phyloP scores from a whole-genome alignment of 768 basidiomycete genomes.

The Rhizopogon salebrosus region DNA sequence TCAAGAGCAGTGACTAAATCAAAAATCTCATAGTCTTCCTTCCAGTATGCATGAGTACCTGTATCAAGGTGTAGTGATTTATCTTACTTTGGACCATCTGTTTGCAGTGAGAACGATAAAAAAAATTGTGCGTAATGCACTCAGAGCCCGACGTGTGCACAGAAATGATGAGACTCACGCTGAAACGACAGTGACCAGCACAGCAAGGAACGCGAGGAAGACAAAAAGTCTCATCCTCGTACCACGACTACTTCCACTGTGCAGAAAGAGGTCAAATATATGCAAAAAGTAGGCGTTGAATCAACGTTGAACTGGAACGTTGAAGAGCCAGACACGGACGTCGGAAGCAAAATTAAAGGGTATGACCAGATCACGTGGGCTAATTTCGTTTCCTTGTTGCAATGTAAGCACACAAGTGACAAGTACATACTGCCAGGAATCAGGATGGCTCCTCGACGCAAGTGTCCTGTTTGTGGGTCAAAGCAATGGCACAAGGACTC shows the following conservation, averaged over 20 bases:
- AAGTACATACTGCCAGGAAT: too few relatives aligned
- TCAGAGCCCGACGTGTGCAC: neutral
- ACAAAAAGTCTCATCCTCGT: conserved; percentile 44
- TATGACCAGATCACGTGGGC: too few relatives aligned
- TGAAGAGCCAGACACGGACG: neutral
- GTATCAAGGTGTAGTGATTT: neutral
- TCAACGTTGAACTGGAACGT: too few relatives aligned
- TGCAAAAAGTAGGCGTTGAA: too few relatives aligned
- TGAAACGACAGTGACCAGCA: conserved; percentile 45
- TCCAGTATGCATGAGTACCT: conserved; percentile 2
- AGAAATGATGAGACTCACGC: conserved; percentile 48
- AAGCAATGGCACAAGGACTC: conserved; percentile 85
- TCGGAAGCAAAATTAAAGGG: neutral
- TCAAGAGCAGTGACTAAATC: conserved; percentile 84
- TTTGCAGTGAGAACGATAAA: neutral
- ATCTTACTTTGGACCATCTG: conserved; percentile 69
- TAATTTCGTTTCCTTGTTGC: too few relatives aligned
- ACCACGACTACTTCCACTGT: neutral
- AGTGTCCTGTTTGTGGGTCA: conserved; percentile 78
- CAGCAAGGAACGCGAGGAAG: conserved; percentile 43
- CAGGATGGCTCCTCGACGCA: conserved; percentile 58
- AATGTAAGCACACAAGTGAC: too few relatives aligned
- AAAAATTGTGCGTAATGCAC: neutral
- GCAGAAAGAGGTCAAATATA: neutral
- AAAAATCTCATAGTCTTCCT: conserved; percentile 97